phyloP scores from a whole-genome alignment of 148 eudicot genomes.

The Cornus controversa region DNA sequence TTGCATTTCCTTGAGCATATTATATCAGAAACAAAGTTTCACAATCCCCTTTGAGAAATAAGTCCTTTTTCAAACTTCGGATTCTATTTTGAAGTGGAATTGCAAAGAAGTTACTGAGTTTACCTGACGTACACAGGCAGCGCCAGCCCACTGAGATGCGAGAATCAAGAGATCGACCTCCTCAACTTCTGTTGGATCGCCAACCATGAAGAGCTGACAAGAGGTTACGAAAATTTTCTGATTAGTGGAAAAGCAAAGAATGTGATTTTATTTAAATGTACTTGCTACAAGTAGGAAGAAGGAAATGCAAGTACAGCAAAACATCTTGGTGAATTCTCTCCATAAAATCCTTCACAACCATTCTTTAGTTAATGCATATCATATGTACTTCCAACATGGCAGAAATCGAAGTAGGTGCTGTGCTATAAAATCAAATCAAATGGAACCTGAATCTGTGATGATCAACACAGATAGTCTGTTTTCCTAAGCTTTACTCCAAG shows the following conservation, averaged over 20 bases:
- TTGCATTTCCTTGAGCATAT: not conserved
- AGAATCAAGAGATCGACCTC: conserved; percentile 63
- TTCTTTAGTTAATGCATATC: not conserved
- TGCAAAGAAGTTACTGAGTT: conserved; percentile 2
- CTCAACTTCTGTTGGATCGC: conserved; percentile 50
- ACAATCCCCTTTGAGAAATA: not conserved
- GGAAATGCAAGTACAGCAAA: not conserved
- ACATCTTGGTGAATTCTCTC: not conserved
- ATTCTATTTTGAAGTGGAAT: not conserved
- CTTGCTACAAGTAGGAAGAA: not conserved
- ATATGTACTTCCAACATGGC: not conserved
- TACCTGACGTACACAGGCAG: conserved; percentile 62
- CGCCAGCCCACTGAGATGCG: conserved; percentile 68
- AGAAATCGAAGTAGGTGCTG: not conserved
- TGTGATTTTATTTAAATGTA: not conserved
- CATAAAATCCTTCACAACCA: not conserved
- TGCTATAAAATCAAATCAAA: not conserved
- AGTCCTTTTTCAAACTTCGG: not conserved
- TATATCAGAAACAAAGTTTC: not conserved
- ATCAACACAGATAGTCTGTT: not conserved
- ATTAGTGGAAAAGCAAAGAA: not conserved
- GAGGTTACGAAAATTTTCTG: not conserved
- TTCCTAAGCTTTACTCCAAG: not conserved
- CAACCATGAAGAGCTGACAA: conserved; percentile 44
- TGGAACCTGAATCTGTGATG: not conserved